A percentile compares a stretch with the other conserved stretches of the same genome.
These are phyloP conservation scores for Hygrocybe coccinea DNA, from an alignment of 768 basidiomycete species.

Conservation along the genomic window DNA sequence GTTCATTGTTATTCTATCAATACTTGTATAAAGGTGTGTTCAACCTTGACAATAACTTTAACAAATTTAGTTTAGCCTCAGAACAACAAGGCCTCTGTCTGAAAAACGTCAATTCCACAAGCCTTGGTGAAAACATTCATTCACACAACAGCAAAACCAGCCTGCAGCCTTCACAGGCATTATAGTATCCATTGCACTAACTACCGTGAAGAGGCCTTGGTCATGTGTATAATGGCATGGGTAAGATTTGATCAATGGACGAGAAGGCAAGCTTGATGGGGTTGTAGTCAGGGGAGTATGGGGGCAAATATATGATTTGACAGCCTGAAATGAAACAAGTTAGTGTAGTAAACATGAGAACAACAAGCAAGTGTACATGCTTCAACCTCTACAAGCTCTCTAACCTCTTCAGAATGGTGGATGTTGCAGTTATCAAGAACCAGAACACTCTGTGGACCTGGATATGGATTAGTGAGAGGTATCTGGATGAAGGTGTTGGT, in stretches of 20 bases:
- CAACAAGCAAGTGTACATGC: conserved; percentile 8
- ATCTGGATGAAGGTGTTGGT: conserved; percentile 11
- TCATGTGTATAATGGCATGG: conserved; percentile 6
- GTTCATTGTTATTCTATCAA: too few species aligned
- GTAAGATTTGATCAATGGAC: conserved; percentile 26
- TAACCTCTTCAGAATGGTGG: conserved; percentile 33
- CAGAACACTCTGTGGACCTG: conserved; percentile 30
- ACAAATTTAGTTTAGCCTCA: too few species aligned
- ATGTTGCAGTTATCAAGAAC: conserved; percentile 39
- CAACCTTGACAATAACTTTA: too few species aligned
- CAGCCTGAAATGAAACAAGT: not conserved
- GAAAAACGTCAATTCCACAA: too few species aligned
- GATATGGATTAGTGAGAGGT: conserved; percentile 26
- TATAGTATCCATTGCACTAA: too few species aligned
- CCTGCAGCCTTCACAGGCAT: too few species aligned
- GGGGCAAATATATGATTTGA: conserved; percentile 23
- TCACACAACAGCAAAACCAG: too few species aligned
- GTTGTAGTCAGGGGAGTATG: conserved; percentile 33
- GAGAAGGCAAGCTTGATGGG: conserved; percentile 32
- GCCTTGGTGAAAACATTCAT: too few species aligned
- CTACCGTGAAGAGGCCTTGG: not conserved
- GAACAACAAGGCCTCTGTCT: too few species aligned
- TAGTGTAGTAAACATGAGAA: too few species aligned
- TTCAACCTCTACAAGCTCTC: conserved; percentile 25
- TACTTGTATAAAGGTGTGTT: too few species aligned